A percentile compares a stretch with the other conserved stretches of the same genome.
Evolutionary conservation across 208 protist species (phyloP).

Genomic region (Trypanosoma avium): DNA sequence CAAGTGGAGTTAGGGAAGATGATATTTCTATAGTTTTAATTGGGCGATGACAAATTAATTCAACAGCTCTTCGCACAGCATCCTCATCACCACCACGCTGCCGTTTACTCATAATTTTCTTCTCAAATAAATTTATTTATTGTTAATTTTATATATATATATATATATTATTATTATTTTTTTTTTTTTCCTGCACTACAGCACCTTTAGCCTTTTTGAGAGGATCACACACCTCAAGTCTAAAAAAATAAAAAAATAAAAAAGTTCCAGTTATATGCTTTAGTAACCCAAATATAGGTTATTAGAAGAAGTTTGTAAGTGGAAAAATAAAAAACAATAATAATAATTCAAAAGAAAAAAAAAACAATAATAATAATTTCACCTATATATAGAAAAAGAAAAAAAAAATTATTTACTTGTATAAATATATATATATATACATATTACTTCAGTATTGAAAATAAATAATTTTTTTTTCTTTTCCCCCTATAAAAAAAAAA

Average conservation of each 20-base stretch:
- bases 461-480: too few species aligned
- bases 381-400: background rate
- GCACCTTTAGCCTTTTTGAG: too few species aligned
- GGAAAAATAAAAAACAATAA: too few species aligned
- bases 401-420: background rate
- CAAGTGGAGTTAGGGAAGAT: slow-evolving; percentile 67
- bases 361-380: slow-evolving; percentile 3
- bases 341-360: slow-evolving; percentile 17
- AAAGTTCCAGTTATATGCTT: too few species aligned
- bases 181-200: slow-evolving; percentile 13
- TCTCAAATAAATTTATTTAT: too few species aligned
- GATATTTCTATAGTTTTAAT: slow-evolving; percentile 32
- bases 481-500: too few species aligned
- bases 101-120: slow-evolving; percentile 53
- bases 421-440: slow-evolving; percentile 11
- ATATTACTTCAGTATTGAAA: too few species aligned
- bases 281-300: too few species aligned
- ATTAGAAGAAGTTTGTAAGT: too few species aligned
- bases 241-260: too few species aligned
- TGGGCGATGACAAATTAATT: slow-evolving; percentile 53
- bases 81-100: slow-evolving; percentile 31
- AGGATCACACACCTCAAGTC: too few species aligned
- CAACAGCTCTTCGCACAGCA: slow-evolving; percentile 53
- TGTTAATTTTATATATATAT: too few species aligned
- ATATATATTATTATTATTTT: background rate